Conservation (phyloP, 139 green algal species). For the Chlamydomonas sp. region DNA sequence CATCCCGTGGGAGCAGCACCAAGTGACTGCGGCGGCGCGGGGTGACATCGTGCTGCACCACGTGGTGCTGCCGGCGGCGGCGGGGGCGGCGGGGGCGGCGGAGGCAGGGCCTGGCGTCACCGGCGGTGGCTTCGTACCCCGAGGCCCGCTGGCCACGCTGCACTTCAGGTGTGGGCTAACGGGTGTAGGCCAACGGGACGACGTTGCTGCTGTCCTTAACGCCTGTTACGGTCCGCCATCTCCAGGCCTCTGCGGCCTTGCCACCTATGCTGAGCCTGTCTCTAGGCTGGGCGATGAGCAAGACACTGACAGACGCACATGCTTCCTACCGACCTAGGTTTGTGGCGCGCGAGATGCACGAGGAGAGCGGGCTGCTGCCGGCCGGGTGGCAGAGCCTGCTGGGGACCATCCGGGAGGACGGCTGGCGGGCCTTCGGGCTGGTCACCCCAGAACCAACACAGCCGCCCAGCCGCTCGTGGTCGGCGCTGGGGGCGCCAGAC, state of each 20-base stretch:
- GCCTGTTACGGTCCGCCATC: too few relatives aligned
- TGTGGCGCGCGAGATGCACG: not conserved
- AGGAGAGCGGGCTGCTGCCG: constrained; percentile 32
- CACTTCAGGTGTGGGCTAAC: not conserved
- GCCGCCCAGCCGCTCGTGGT: not conserved
- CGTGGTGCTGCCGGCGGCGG: constrained; percentile 7
- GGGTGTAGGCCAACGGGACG: not conserved
- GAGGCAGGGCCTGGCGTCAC: not conserved
- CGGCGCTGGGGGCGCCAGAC: too few relatives aligned
- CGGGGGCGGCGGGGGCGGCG: not conserved
- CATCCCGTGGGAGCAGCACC: constrained; percentile 8
- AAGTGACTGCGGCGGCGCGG: not conserved
- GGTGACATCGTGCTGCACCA: not conserved
- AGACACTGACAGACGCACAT: too few relatives aligned
- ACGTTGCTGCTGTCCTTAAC: not conserved
- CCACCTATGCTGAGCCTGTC: too few relatives aligned
- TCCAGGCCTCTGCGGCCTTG: too few relatives aligned
- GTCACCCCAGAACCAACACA: not conserved
- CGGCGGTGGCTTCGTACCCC: not conserved
- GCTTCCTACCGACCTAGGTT: not conserved
- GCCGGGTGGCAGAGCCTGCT: constrained; percentile 15
- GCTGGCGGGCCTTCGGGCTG: constrained; percentile 21
- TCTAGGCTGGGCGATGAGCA: too few relatives aligned
- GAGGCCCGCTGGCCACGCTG: not conserved
- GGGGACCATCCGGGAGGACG: constrained; percentile 5